A percentile compares a stretch with the other conserved stretches of the same genome.
These are phyloP conservation scores for Furcasterigmium furcatum DNA, from an alignment of 2,329 filamentous ascomycete species.

Conservation along the genomic window DNA sequence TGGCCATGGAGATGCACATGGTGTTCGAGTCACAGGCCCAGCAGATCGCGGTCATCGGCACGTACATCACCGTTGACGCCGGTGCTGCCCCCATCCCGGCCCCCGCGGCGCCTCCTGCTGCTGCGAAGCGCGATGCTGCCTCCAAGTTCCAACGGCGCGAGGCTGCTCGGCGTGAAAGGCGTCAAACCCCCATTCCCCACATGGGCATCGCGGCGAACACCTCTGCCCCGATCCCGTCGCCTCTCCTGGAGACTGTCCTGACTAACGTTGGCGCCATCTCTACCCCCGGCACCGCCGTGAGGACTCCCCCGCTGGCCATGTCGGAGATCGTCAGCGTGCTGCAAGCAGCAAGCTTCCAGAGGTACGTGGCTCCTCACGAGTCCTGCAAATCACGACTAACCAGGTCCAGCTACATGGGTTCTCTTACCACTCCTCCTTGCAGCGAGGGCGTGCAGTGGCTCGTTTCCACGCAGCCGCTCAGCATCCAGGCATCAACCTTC, in stretches of 20 bases:
- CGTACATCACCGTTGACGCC: constrained; percentile 36
- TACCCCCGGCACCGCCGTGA: constrained; percentile 35
- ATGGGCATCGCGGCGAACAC: constrained; percentile 38
- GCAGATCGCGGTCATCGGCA: constrained; percentile 39
- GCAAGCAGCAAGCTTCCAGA: constrained; percentile 32
- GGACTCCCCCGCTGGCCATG: constrained; percentile 38
- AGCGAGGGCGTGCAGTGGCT: constrained; percentile 44
- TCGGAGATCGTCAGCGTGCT: constrained; percentile 35
- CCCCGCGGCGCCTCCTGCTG: neutral
- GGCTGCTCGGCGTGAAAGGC: constrained; percentile 2
- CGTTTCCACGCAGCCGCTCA: constrained; percentile 38
- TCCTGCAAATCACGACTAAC: neutral
- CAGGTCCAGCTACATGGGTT: constrained; percentile 35
- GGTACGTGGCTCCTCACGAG: constrained; percentile 15
- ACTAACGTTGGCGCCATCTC: constrained; percentile 34
- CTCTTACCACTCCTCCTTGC: constrained; percentile 48
- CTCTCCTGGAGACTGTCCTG: constrained; percentile 45
- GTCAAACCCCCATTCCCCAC: constrained; percentile 26
- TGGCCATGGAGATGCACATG: constrained; percentile 57
- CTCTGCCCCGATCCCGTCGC: constrained; percentile 27
- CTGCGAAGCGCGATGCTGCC: neutral
- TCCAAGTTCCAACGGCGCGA: constrained; percentile 2
- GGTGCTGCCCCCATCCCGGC: constrained; percentile 2
- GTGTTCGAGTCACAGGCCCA: constrained; percentile 45
- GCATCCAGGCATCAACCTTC: constrained; percentile 32